Percentiles rank a stretch among this genome's conserved stretches.
Evolutionary conservation across 2,329 filamentous ascomycete species (phyloP).

Genomic region (Penicillium sp.): DNA sequence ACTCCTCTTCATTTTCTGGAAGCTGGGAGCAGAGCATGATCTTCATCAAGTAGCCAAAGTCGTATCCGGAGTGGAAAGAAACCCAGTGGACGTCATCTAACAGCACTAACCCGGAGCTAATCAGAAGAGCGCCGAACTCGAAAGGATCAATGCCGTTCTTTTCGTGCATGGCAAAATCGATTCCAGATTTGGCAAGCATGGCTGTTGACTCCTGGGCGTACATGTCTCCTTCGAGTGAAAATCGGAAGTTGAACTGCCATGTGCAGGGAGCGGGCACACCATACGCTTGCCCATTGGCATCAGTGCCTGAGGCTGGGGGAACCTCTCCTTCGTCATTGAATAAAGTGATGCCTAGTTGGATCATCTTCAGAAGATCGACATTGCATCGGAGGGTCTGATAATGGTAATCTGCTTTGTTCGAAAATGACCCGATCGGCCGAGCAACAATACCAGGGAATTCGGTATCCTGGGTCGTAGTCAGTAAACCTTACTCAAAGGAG

Average conservation of each 20-base stretch:
- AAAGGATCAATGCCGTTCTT: constrained; percentile 86
- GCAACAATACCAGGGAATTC: constrained; percentile 98
- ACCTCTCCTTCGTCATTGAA: constrained; percentile 89
- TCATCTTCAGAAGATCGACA: constrained; percentile 95
- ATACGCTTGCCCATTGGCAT: constrained; percentile 51
- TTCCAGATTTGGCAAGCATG: constrained; percentile 84
- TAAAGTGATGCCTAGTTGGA: constrained; percentile 91
- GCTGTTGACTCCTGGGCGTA: constrained; percentile 94
- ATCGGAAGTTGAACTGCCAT: constrained; percentile 99
- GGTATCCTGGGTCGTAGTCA: constrained; percentile 66
- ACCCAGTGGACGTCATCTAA: constrained; percentile 91
- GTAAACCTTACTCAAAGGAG: background rate
- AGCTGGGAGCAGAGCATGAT: constrained; percentile 79
- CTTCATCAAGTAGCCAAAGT: constrained; percentile 97
- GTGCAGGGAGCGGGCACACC: constrained; percentile 71
- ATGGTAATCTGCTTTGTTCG: constrained; percentile 95
- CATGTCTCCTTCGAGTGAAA: constrained; percentile 93
- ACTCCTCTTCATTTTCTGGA: constrained; percentile 85
- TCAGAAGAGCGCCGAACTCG: constrained; percentile 84
- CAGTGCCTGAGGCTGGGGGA: constrained; percentile 66
- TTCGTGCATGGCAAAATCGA: constrained; percentile 81
- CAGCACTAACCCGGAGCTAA: constrained; percentile 86
- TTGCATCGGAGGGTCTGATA: constrained; percentile 97
- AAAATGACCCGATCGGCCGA: constrained; percentile 89
- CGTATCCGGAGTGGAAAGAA: constrained; percentile 95